Conservation (phyloP, 495 filamentous ascomycete genomes). For the Penicillium samsonianum region DNA sequence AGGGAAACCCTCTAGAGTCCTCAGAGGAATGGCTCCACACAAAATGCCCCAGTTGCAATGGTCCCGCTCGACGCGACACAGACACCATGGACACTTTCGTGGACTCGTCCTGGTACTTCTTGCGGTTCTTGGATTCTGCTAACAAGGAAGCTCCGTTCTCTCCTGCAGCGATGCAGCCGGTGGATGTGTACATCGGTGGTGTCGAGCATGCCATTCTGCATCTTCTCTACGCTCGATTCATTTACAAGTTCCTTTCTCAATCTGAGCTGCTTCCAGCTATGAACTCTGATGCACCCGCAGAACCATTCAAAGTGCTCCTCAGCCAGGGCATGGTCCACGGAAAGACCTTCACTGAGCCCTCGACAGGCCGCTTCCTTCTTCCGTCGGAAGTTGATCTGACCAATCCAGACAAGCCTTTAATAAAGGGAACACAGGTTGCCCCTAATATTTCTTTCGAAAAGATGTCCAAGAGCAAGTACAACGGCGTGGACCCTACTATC, state of each 20-base stretch:
- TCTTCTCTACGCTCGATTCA: slow-evolving; percentile 87
- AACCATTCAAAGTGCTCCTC: slow-evolving; percentile 79
- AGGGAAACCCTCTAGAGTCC: slow-evolving; percentile 75
- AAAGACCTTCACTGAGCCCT: slow-evolving; percentile 74
- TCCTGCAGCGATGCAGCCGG: slow-evolving; percentile 61
- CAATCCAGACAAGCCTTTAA: slow-evolving; percentile 55
- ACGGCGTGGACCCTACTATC: slow-evolving; percentile 78
- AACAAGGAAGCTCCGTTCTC: slow-evolving; percentile 64
- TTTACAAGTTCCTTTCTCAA: slow-evolving; percentile 78
- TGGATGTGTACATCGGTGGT: slow-evolving; percentile 85
- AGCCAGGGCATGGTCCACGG: slow-evolving; percentile 94
- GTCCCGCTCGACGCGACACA: slow-evolving; percentile 75
- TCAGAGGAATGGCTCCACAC: slow-evolving; percentile 74
- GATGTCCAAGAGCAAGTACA: slow-evolving; percentile 96
- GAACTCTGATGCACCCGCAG: slow-evolving; percentile 37
- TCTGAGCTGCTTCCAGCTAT: slow-evolving; percentile 54
- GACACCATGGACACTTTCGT: slow-evolving; percentile 97
- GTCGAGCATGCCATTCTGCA: slow-evolving; percentile 91
- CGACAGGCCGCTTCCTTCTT: slow-evolving; percentile 73
- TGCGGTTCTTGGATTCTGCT: slow-evolving; percentile 71
- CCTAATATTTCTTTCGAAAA: slow-evolving; percentile 76
- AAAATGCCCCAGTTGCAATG: slow-evolving; percentile 69
- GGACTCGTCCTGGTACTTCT: slow-evolving; percentile 90
- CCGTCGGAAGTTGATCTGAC: slow-evolving; percentile 72
- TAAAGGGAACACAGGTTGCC: slow-evolving; percentile 56